Base-by-base conservation (phyloP, 2,329 filamentous ascomycete species). In the Colletotrichum sp. region DNA sequence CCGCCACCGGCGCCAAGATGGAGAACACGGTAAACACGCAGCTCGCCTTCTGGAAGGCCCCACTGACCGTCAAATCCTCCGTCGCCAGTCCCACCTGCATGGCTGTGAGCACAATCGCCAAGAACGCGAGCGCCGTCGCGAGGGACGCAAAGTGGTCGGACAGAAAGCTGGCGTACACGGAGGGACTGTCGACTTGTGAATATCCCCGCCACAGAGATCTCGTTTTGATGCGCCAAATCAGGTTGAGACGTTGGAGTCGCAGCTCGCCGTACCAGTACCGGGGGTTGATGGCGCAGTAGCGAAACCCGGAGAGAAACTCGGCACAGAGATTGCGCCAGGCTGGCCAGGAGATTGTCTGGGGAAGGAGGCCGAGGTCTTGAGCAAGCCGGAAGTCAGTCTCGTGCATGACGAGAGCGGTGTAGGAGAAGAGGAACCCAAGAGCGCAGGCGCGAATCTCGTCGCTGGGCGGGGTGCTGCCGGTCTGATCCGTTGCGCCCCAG, bases 191-290 rank as follows among this genome's bases (percentile, higher is more conserved):
- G 0, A 48, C 39, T 9, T 48, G 39, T 1, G 1, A 48, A 12
- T 48, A 48, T 48, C 18, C 39, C 0, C 39, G 39, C 39, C 1
- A 48, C 1, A 1, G 0, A 0, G 39, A 48, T 0, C 1, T 48
- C 18, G 39, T 48, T 48, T 48, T 48, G 39, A 48, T 48, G 10
- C 39, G 18, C 18, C 39, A 48, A 3, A n/a, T 48, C 9, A 48
- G 39, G 10, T 48, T 48, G 39, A 48, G 39, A 1, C 18, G 39
- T 4, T 48, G 39, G 39, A 48, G 39, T n/a, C 5, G 5, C 39
- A 48, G 39, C 39, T 48, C 18, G 39, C 18, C 18, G 39, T 7
- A 48, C 5, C 39, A 48, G 1, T 48, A 48, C 0, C 9, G 39
- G 5, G 5, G 39, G 3, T 48, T 48, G 18, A 7, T 48, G 39